Evolutionary conservation across 306 rosid genomes (phyloP).

Genomic region (Hippophae rhamnoides): DNA sequence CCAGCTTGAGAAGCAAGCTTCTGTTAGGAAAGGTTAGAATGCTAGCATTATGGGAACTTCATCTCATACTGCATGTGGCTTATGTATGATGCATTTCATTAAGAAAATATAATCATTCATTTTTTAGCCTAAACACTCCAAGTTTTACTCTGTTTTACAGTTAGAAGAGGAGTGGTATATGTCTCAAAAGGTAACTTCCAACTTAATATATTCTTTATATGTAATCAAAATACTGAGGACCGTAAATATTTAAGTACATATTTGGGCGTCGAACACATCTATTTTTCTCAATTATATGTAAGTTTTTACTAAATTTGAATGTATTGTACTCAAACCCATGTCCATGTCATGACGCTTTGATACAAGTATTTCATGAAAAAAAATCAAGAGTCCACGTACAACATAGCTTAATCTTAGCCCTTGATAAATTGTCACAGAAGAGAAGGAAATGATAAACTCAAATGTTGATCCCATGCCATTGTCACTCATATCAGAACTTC

Average conservation of each 20-base stretch:
- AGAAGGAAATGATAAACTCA: slow-evolving; percentile 19
- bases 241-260: too few species aligned
- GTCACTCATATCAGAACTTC: slow-evolving; percentile 27
- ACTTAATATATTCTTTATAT: too few species aligned
- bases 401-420: not conserved
- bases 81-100: not conserved
- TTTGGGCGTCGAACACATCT: too few species aligned
- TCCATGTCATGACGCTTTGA: too few species aligned
- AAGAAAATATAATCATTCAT: too few species aligned
- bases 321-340: too few species aligned
- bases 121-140: not conserved
- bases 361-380: too few species aligned
- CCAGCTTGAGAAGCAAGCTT: slow-evolving; percentile 25
- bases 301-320: too few species aligned
- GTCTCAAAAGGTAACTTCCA: not conserved
- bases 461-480: slow-evolving; percentile 10
- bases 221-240: too few species aligned
- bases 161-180: not conserved
- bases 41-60: not conserved
- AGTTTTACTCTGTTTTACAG: not conserved
- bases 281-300: too few species aligned
- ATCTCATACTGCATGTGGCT: not conserved
- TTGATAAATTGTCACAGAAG: slow-evolving; percentile 29
- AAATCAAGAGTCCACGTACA: not conserved
- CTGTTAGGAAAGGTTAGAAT: slow-evolving; percentile 42